Base-by-base conservation (phyloP, 2,329 filamentous ascomycete genomes). In the Trichoderma sp. region DNA sequence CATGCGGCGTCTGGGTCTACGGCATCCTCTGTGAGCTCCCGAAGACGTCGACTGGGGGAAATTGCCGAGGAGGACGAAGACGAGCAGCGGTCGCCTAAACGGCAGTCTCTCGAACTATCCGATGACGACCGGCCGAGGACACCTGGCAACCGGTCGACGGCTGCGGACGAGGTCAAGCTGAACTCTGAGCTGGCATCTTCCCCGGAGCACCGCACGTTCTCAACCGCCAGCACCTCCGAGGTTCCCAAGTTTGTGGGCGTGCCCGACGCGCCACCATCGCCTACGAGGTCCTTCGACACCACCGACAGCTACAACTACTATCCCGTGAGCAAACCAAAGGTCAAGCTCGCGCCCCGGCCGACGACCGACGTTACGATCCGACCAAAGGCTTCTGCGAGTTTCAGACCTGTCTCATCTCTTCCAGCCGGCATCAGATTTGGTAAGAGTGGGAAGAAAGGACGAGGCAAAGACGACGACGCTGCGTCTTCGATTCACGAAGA, bases 51-150 rank as follows among this genome's bases (percentile, higher is more conserved):
- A 69, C 81, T 98, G 71, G 90, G 94, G 79, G 94, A 96, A 78
- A 97, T 98, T 74, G 88, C 90, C n/a, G 95, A 98, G 78, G 91
- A 95, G 78, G 91, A 90, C 62, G 92, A 96, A 73, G 93, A 96
- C 72, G 87, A 89, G 66, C 78, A 85, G 68, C 75, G 75, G n/a
- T 81, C 86, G 30, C 79, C 78, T 48, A 89, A 88, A 72, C 80
- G 86, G 63, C 82, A 88, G 71, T 87, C 84, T 2, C 77, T 83
- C 7, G 79, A 84, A 72, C 78, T 85, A 71, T 76, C 78, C 55
- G 71, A 71, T 57, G 71, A 71, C 34, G 50, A 72, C 19, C 67
- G 70, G 24, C 68, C 72, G 12, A 67, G 73, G 43, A 73, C 77
- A 45, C 73, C 76, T 55, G 73, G 65, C 45, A 71, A 68, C 15